Percentiles rank a stretch among this genome's conserved stretches.
Evolutionary conservation across 352 stramenopile species (phyloP).

Genomic region (Globisporangium barbulae): DNA sequence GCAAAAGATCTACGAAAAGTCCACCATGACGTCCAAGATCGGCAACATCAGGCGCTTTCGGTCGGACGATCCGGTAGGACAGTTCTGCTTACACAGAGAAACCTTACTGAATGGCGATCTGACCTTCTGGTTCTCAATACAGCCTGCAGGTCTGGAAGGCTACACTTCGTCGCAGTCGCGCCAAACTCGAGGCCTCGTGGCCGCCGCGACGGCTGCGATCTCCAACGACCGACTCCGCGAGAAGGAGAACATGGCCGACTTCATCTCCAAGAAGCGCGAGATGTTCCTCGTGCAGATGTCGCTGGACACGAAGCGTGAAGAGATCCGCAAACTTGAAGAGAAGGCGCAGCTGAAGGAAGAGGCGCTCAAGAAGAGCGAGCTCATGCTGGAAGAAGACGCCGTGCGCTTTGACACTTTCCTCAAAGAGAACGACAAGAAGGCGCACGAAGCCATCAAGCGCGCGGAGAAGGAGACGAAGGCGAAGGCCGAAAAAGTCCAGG

Average conservation of each 20-base stretch:
- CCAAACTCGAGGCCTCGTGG: conserved; percentile 72
- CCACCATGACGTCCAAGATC: conserved; percentile 70
- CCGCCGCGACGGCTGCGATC: conserved; percentile 76
- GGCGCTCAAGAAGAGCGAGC: conserved; percentile 92
- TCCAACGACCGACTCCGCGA: conserved; percentile 86
- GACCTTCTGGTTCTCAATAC: background rate
- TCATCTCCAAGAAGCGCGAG: conserved; percentile 95
- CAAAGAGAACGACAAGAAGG: conserved; percentile 98
- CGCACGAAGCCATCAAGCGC: conserved; percentile 94
- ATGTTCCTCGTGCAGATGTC: conserved; percentile 97
- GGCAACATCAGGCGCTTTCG: conserved; percentile 79
- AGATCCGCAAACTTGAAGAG: conserved; percentile 96
- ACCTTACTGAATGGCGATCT: background rate
- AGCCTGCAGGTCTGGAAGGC: conserved; percentile 42
- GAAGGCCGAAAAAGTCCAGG: conserved; percentile 93
- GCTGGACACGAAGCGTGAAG: conserved; percentile 94
- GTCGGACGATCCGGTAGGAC: conserved; percentile 49
- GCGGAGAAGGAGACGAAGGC: conserved; percentile 93
- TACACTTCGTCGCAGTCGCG: conserved; percentile 70
- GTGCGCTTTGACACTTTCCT: conserved; percentile 95
- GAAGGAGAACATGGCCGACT: conserved; percentile 95
- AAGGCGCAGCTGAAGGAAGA: conserved; percentile 95
- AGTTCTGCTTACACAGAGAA: background rate
- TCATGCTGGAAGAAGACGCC: conserved; percentile 95
- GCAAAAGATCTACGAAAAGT: conserved; percentile 91